Evolutionary conservation across 2,329 filamentous ascomycete genomes (phyloP).

Genomic region (Fusarium piperis): DNA sequence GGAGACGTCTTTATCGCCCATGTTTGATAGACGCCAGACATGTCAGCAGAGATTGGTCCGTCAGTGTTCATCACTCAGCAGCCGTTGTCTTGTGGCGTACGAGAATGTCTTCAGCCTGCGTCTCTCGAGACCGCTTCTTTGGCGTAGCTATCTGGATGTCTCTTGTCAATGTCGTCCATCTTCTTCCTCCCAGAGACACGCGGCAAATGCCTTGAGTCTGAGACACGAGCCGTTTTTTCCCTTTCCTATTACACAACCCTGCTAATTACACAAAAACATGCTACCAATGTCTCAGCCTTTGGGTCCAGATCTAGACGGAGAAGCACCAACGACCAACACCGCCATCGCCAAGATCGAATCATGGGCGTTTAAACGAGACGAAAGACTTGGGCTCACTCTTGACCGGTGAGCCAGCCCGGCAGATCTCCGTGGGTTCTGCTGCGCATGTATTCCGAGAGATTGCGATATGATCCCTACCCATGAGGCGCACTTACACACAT

Average conservation of each 20-base stretch:
- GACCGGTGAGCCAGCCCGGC: slow-evolving; percentile 1
- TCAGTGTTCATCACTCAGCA: slow-evolving; percentile 10
- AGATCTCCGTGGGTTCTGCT: slow-evolving; percentile 1
- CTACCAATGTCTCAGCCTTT: neutral
- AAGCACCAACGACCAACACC: neutral
- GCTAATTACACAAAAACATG: slow-evolving; percentile 8
- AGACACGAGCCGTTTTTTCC: slow-evolving; percentile 12
- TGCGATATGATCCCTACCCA: slow-evolving; percentile 28
- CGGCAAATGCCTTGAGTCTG: slow-evolving; percentile 7
- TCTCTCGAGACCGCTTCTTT: neutral
- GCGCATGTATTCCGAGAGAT: slow-evolving; percentile 19
- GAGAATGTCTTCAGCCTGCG: neutral
- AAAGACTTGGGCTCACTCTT: neutral
- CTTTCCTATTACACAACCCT: neutral
- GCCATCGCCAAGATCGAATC: neutral
- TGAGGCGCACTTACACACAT: slow-evolving; percentile 16
- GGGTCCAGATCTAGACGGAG: neutral
- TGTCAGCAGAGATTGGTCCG: slow-evolving; percentile 24
- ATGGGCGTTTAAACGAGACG: neutral
- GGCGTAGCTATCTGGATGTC: neutral
- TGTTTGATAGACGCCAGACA: slow-evolving; percentile 22
- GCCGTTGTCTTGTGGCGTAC: slow-evolving; percentile 35
- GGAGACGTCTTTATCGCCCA: slow-evolving; percentile 4
- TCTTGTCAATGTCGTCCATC: slow-evolving; percentile 10
- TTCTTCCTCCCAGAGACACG: neutral